phyloP scores from a whole-genome alignment of 1,139 yeast genomes.

The Pichia inconspicua region DNA sequence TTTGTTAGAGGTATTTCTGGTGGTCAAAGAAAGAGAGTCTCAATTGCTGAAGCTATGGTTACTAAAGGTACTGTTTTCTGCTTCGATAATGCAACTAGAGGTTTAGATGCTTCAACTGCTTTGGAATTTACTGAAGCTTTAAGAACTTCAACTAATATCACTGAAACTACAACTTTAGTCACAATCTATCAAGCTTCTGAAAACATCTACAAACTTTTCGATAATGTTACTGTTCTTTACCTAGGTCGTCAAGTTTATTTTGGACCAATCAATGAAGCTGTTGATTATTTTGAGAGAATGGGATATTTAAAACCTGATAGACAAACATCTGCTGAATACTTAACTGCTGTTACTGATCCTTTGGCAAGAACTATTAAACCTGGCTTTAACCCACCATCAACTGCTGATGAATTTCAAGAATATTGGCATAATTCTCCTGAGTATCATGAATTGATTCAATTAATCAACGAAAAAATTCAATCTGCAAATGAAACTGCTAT shows the following conservation, averaged over 20 bases:
- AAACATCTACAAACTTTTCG: conserved; percentile 67
- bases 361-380: too few species aligned
- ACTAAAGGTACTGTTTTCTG: conserved; percentile 54
- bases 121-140: conserved; percentile 66
- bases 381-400: conserved; percentile 38
- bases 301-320: conserved; percentile 66
- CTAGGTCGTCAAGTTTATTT: conserved; percentile 73
- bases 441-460: conserved; percentile 27
- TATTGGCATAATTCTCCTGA: conserved; percentile 38
- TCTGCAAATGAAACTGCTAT: conserved; percentile 14
- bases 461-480: conserved; percentile 20
- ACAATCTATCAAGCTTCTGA: conserved; percentile 82
- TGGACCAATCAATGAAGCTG: conserved; percentile 57
- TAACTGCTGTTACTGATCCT: too few species aligned
- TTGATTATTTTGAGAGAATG: conserved; percentile 52
- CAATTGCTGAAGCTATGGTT: conserved; percentile 62
- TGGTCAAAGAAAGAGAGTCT: conserved; percentile 76
- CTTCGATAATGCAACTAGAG: conserved; percentile 73
- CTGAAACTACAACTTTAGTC: conserved; percentile 56
- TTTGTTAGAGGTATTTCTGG: conserved; percentile 73
- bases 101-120: conserved; percentile 73
- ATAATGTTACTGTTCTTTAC: conserved; percentile 64
- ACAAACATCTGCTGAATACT: conserved; percentile 76
- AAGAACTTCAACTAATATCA: conserved; percentile 52
- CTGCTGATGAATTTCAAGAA: conserved; percentile 41